Evolutionary conservation across 192 early-diverging fungal species (phyloP), one percentile per base, ranked within the genome.

Genomic region (Martensiomyces pterosporus): DNA sequence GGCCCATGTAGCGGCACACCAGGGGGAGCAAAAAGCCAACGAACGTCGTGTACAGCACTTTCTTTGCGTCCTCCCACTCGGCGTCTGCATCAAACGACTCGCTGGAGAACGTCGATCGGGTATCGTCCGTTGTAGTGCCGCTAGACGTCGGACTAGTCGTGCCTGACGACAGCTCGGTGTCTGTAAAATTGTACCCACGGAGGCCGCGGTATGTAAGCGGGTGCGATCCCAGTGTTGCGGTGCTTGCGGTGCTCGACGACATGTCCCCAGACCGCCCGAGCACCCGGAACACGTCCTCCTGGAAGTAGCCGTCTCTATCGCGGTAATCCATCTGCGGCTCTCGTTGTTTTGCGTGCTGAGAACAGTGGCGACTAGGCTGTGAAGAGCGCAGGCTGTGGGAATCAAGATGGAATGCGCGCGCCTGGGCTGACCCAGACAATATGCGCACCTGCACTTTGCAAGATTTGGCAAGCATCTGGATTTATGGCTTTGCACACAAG

Each of bases 271-370:
- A 40, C 29, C 70, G 70, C 1, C 70, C 70, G 0, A 74, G 70
- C 16, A 74, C 63, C 19, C 45, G 36, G 17, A 62, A 36, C 50
- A 74, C 70, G 24, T 74, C 63, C 12, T 62, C 58, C 21, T 59
- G 64, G 10, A 74, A 58, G 36, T 74, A 74, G 29, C 70, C 70
- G 39, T 58, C 51, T 15, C 43, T 29, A 34, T 74, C 70, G 39
- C 70, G 63, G 38, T 62, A 74, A 24, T 66, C 70, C 63, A 66
- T 74, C n/a, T n/a, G n/a, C n/a, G n/a, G n/a, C n/a, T n/a, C n/a
- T n/a, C n/a, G n/a, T n/a, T n/a, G n/a, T n/a, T n/a, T n/a, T n/a
- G n/a, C n/a, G n/a, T n/a, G n/a, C n/a, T n/a, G n/a, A n/a, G n/a
- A n/a, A n/a, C n/a, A n/a, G n/a, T n/a, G n/a, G n/a, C n/a, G n/a